Evolutionary conservation across 148 eudicot genomes (phyloP).

Genomic region (Amaranthus cruentus): DNA sequence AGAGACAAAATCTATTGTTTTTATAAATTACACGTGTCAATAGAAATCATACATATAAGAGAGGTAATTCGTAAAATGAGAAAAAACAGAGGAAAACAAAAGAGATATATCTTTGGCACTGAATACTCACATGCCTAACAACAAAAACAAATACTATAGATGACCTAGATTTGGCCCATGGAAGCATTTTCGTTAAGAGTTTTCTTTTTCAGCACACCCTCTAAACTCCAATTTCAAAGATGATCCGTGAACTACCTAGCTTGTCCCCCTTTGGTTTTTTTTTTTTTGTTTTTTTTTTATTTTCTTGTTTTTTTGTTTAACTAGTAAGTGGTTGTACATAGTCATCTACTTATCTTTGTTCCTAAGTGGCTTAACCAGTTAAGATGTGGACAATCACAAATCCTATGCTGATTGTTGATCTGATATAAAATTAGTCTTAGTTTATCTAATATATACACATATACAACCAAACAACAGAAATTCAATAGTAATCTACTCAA

Average conservation of each 20-base stretch:
- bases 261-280: neutral
- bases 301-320: neutral
- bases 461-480: no score
- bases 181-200: constrained; percentile 18
- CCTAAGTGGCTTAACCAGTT: no score
- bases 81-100: constrained; percentile 1
- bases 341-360: no score
- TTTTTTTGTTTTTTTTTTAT: neutral
- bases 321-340: neutral
- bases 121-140: constrained; percentile 17
- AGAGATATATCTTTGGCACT: neutral
- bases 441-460: no score
- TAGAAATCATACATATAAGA: constrained; percentile 21
- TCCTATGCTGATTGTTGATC: no score
- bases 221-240: constrained; percentile 17
- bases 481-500: no score
- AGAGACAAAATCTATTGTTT: neutral
- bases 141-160: neutral
- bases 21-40: constrained; percentile 20
- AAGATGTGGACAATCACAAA: no score
- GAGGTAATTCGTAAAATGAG: neutral
- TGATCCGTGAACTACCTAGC: constrained; percentile 25
- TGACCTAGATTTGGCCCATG: constrained; percentile 10
- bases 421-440: no score
- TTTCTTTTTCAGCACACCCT: constrained; percentile 3